These are phyloP conservation scores for Cornus kousa DNA, from an alignment of 148 eudicot species.

Conservation along the genomic window DNA sequence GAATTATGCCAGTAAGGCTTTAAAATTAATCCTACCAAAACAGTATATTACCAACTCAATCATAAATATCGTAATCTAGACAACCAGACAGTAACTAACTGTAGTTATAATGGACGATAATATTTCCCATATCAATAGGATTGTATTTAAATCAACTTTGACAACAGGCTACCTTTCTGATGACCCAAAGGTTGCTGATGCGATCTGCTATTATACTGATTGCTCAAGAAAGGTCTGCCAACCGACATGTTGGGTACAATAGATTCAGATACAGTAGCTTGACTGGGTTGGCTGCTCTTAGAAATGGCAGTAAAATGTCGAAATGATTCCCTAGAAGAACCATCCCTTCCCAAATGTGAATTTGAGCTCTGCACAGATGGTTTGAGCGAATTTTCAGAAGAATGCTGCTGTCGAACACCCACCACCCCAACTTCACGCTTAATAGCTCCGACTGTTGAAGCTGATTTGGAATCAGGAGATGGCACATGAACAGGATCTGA, in stretches of 20 bases:
- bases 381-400: conserved; percentile 50
- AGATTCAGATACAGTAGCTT: conserved; percentile 44
- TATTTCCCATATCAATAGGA: no score
- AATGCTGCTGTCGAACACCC: conserved; percentile 72
- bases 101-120: no score
- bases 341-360: conserved; percentile 37
- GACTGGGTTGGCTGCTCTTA: conserved; percentile 39
- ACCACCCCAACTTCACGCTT: conserved; percentile 87
- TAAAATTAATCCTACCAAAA: no score
- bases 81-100: no score
- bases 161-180: conserved; percentile 60
- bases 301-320: conserved; percentile 33
- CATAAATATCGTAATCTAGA: no score
- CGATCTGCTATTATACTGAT: conserved; percentile 48
- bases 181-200: conserved; percentile 61
- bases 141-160: background rate
- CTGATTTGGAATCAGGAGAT: conserved; percentile 63
- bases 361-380: conserved; percentile 44
- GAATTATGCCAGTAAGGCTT: no score
- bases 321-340: conserved; percentile 39
- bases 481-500: conserved; percentile 98
- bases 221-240: conserved; percentile 45
- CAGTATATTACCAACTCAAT: no score
- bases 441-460: conserved; percentile 70
- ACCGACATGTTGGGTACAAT: conserved; percentile 30